Evolutionary conservation across 495 filamentous ascomycete genomes (phyloP), one percentile per base, ranked within the genome.

Genomic region (Penicillium simplicissimum): DNA sequence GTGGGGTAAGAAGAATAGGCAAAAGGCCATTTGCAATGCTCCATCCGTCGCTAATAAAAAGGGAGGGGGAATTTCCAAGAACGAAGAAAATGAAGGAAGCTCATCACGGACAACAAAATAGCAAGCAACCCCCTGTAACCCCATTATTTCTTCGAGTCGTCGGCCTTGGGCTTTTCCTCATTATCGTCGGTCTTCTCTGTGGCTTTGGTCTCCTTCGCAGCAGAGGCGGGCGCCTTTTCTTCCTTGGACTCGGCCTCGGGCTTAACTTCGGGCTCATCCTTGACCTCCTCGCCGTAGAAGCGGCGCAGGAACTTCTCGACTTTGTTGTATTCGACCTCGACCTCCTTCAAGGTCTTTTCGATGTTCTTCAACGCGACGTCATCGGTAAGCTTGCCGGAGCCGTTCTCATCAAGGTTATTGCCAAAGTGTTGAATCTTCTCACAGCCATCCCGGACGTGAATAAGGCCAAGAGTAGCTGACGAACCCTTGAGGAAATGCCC

Each of bases 401-500:
- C 92, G 17, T 85, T 87, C 52, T 93, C 88, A 63, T 91, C 92
- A 72, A 91, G 88, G 55, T 81, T 79, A 65, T 87, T 86, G 48
- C 96, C 95, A 67, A 86, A 96, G 71, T 97, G 88, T 74, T 98
- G 95, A 66, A 98, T 96, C 81, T 96, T 90, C 75, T 97, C 94
- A 74, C 95, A 98, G 57, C 84, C 86, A 66, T 97, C 93, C 72
- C 91, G 91, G 69, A 98, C 90, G 77, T 96, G 96, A 66, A 81
- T 90, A 40, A 98, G 84, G 23, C 95, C 95, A 53, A 98, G 86
- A 8, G 96, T 98, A 19, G 95, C 95, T 10, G 94, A 97, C n/a
- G 94, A 97, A 40, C 95, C 95, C 76, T 98, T 98, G 56, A 98
- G 80, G 79, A 97, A 98, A 76, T 98, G 95, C 25, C 95, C 95